Evolutionary conservation across 2,329 filamentous ascomycete genomes (phyloP), one percentile per base, ranked within the genome.

Genomic region (Zasmidium angulare): DNA sequence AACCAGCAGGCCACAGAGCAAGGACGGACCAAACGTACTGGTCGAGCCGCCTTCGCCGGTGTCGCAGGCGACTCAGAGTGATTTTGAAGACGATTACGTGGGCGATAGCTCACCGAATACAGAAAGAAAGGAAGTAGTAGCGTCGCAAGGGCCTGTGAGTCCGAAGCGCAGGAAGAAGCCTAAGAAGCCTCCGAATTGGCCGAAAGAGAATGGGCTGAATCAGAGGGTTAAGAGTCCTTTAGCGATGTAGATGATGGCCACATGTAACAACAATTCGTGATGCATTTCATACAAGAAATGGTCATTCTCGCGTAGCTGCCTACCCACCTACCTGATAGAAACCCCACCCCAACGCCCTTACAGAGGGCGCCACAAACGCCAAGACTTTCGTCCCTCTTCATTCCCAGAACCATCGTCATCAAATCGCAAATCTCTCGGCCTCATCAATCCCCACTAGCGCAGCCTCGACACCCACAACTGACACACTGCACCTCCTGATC

Each of bases 401-500:
- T 6, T 2, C 7, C 24, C 10, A 21, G 14, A 24, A 14, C 23
- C 7, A 49, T n/a, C n/a, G 12, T 50, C 48, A 23, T 50, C 19
- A 50, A 50, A 21, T 20, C 53, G 26, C 3, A 21, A n/a, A 48
- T n/a, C n/a, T 36, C 24, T n/a, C 29, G 14, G 29, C 36, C 10
- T 3, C 48, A 17, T 46, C 54, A 96, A 74, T 96, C 93, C 71
- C 86, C 89, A 50, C 92, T 96, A 17, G 90, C 85, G 75, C 93
- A 98, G 0, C 93, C 93, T 71, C 90, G 83, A 75, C 95, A 99
- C 9, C 95, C 95, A 76, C 95, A 99, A 77, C 86, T 96, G 53
- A 98, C 91, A 72, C 95, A 99, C 76, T 98, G 89, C 29, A 98
- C 88, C 40, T 90, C 89, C 74, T 95, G 89, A 46, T 91, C 88